Base-by-base conservation (phyloP, 2,329 filamentous ascomycete genomes). In the Hymenoscyphus linearis region DNA sequence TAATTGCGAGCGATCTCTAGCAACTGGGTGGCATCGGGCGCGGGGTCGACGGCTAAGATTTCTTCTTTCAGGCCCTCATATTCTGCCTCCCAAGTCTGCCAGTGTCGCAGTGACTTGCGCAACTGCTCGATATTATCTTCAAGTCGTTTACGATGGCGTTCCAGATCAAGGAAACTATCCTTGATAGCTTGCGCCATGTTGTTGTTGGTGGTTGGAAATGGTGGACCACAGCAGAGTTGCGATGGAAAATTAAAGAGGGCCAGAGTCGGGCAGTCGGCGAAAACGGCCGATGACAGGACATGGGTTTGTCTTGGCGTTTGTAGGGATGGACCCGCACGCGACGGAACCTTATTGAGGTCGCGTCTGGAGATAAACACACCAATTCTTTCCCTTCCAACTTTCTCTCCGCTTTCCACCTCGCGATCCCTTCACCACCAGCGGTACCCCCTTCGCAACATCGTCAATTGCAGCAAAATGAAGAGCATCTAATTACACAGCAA, bases 41-140 rank as follows among this genome's bases (percentile, higher is more conserved):
- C 87, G 72, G 3, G 77, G 25, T 66, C 56, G 16, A 62, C 63
- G 7, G 67, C 79, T 58, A 85, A 76, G 34, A 98, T 83, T 70
- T 96, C 91, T 73, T 96, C 91, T 72, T 90, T 92, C 64, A 98
- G 81, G 26, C 87, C 85, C 72, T 96, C 91, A 74, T 98, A 98
- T 74, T 98, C 93, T 55, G 89, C 85, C 73, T 96, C 93, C 84
- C 90, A 96, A 59, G 87, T 87, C 66, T 90, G 89, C 93, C 93
- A 99, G 77, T 96, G 88, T 64, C 86, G 85, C 58, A 98, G 81
- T 6, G 89, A 87, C 70, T 88, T 85, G 60, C 85, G 85, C 22
- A 98, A 82, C 72, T 91, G 85, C 56, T 81, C 77, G 54, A 96
- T 82, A 66, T 88, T 91, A 40, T 85, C 82, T 74, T 96, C 90